A percentile compares a stretch with the other conserved stretches of the same genome.
phyloP scores from a whole-genome alignment of 2,329 filamentous ascomycete genomes.

The Aspergillus vadensis region DNA sequence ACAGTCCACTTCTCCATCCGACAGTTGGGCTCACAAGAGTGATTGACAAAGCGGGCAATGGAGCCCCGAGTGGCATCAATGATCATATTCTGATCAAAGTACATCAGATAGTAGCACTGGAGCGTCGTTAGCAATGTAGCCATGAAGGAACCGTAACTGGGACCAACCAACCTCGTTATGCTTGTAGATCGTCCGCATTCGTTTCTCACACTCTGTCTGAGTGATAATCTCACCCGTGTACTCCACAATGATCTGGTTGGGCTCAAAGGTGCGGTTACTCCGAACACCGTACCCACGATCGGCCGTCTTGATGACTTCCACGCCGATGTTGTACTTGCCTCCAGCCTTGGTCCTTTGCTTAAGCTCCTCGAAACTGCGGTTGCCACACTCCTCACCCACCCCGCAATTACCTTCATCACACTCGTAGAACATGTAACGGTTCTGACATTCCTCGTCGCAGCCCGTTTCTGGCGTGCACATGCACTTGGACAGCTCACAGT shows the following conservation, averaged over 20 bases:
- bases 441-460: slow-evolving; percentile 88
- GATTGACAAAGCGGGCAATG: slow-evolving; percentile 96
- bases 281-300: slow-evolving; percentile 91
- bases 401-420: slow-evolving; percentile 90
- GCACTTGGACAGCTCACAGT: slow-evolving; percentile 74
- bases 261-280: slow-evolving; percentile 81
- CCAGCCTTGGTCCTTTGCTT: slow-evolving; percentile 73
- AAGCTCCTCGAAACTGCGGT: slow-evolving; percentile 83
- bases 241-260: slow-evolving; percentile 96
- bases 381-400: slow-evolving; percentile 75
- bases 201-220: slow-evolving; percentile 85
- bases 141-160: not conserved
- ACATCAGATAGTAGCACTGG: slow-evolving; percentile 97
- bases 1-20: slow-evolving; percentile 99
- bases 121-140: slow-evolving; percentile 15
- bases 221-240: slow-evolving; percentile 98
- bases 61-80: slow-evolving; percentile 95
- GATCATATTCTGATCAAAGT: slow-evolving; percentile 97
- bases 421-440: slow-evolving; percentile 95
- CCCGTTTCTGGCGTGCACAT: slow-evolving; percentile 76
- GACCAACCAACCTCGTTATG: slow-evolving; percentile 73
- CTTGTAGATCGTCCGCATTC: slow-evolving; percentile 93
- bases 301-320: slow-evolving; percentile 88
- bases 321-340: slow-evolving; percentile 85
- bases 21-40: slow-evolving; percentile 95